Conservation (phyloP, 2,329 filamentous ascomycete species). For the Kalaharituber pfeilii region DNA sequence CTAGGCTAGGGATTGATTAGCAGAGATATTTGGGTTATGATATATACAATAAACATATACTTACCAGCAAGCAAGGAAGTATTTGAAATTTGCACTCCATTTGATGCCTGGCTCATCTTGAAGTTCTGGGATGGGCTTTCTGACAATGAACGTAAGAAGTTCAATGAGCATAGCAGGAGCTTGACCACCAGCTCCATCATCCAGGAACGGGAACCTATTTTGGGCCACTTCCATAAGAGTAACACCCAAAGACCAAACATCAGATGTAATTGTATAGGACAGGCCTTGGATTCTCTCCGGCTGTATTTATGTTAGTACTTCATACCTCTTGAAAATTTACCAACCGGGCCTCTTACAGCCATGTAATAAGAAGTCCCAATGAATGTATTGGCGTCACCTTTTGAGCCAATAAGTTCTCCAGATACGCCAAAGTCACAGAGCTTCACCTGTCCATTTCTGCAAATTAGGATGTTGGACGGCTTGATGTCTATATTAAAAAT, state of each 20-base stretch:
- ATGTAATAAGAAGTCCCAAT: constrained; percentile 99
- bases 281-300: constrained; percentile 95
- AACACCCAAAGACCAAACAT: constrained; percentile 95
- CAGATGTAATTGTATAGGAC: constrained; percentile 94
- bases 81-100: constrained; percentile 97
- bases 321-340: neutral
- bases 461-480: constrained; percentile 88
- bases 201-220: constrained; percentile 94
- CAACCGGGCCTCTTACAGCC: constrained; percentile 43
- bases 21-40: neutral
- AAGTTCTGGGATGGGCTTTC: constrained; percentile 82
- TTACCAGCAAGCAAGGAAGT: constrained; percentile 98
- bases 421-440: constrained; percentile 97
- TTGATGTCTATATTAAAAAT: constrained; percentile 55
- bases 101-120: constrained; percentile 89
- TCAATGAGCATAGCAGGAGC: constrained; percentile 86
- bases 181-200: constrained; percentile 62
- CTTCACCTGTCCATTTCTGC: constrained; percentile 83
- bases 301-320: constrained; percentile 5
- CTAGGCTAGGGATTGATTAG: constrained; percentile 44
- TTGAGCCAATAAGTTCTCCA: constrained; percentile 82
- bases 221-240: constrained; percentile 98
- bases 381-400: constrained; percentile 96
- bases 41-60: constrained; percentile 28
- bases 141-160: constrained; percentile 89